Base-by-base conservation (phyloP, 2,329 filamentous ascomycete species). In the Botryotinia globosa region DNA sequence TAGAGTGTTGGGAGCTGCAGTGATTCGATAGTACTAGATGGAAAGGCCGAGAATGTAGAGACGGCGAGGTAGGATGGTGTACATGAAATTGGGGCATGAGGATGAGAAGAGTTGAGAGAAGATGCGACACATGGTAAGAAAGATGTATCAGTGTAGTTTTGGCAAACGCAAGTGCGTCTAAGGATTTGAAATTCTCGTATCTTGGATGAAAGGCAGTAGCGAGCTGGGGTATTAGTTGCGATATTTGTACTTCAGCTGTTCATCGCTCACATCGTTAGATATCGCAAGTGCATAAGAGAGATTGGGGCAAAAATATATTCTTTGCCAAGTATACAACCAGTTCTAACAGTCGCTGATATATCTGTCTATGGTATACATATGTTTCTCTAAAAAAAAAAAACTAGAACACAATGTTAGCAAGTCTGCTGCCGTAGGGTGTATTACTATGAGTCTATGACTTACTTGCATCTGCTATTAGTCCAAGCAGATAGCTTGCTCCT, bases 11-110 rank as follows among this genome's bases (percentile, higher is more conserved):
- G 22, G 1, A 51, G 10, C 48, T 51, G 0, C 10, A n/a, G 25
- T 1, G 10, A 51, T 20, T 45, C 7, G 7, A 45, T 3, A n/a
- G 25, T 3, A n/a, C 10, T 14, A 25, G 25, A 25, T n/a, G 16
- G 12, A 3, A n/a, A 2, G 5, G 25, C 1, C 4, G 5, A 8
- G 12, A 25, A 54, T 54, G 5, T 0, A 16, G 25, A n/a, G 25
- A 54, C 48, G 16, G 12, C 25, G 12, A 12, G 25, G 0, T n/a
- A 7, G 2, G 12, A 54, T 16, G 5, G 8, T 16, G 7, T 54
- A 3, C 2, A n/a, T 16, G 12, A 12, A 3, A 14, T 7, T n/a
- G 25, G 3, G 48, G 25, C 0, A 16, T 16, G 25, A 12, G 25
- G 1, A 6, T 51, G 10, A 14, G 48, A 51, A n/a, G 22, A 1